Base-by-base conservation (phyloP, 768 basidiomycete species). In the Astraeus odoratus region DNA sequence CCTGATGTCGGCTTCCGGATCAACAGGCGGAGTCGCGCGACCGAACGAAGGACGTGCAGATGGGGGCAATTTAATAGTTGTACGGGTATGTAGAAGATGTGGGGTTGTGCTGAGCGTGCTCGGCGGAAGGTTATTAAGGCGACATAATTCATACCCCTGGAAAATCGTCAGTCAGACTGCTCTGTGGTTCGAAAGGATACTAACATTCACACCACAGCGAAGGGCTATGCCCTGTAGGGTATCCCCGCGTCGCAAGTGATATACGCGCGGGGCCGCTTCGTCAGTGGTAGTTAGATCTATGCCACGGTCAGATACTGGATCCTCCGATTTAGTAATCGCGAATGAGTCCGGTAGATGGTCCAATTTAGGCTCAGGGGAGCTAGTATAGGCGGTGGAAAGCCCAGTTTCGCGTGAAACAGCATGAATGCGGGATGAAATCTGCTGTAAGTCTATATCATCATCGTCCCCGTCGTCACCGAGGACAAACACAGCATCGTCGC, bases 51-150 rank as follows among this genome's bases (percentile, higher is more conserved):
- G 42, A 44, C 42, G 52, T 8, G 57, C 48, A 16, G 68, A 68
- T 2, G 72, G 65, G 1, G 83, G 83, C 8, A 86, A 67, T 13
- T 68, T 57, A 46, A 88, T 61, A 49, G 67, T 75, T 1, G 69
- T 65, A 5, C 84, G 77, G 1, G 85, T 86, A 59, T 86, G 84
- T 13, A 88, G 67, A 7, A 88, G 66, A 55, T 87, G 83, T 5
- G 86, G 86, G 0, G 79, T 86, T 0, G 81, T 86, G 46, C 67
- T 75, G 16, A 88, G 63, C 3, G 82, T 79, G 54, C 74, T 82
- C 5, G 69, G 63, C 0, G 85, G 81, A 10, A 89, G 72, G 35
- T 72, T 74, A 56, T 88, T 89, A 12, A 85, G 63, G 16, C 66
- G 75, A 57, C 83, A 86, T 3, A 89, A 67, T 29, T 74, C 67